These are phyloP conservation scores for Trichoderma harzianum DNA, from an alignment of 2,329 filamentous ascomycete genomes.

Conservation along the genomic window DNA sequence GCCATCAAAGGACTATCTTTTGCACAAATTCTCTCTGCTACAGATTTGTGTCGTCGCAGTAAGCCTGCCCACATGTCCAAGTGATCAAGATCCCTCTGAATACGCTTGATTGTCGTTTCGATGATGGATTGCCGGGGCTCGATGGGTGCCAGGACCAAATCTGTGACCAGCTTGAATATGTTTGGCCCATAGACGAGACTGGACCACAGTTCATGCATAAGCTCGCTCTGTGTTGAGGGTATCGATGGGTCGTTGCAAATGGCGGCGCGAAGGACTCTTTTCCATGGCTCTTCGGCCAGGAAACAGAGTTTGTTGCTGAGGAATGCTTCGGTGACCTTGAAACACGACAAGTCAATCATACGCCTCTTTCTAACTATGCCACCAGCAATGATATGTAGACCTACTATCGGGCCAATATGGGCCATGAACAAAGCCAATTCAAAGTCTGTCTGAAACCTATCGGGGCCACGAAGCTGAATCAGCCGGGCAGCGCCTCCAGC, in stretches of 20 bases:
- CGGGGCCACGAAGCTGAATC: conserved; percentile 1
- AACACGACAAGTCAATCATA: background rate
- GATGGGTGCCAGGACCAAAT: background rate
- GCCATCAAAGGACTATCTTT: background rate
- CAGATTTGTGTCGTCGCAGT: background rate
- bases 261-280: background rate
- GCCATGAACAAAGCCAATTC: conserved; percentile 3
- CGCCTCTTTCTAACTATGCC: background rate
- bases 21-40: background rate
- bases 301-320: background rate
- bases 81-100: background rate
- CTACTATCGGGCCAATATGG: background rate
- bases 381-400: background rate
- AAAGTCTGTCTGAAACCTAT: background rate
- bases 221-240: background rate
- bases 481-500: background rate
- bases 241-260: background rate
- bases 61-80: background rate
- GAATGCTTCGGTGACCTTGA: background rate
- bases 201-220: background rate
- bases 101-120: background rate
- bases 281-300: background rate
- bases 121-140: background rate
- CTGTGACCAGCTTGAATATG: background rate
- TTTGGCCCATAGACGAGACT: background rate